Evolutionary conservation across 352 stramenopile species (phyloP), one percentile per base, ranked within the genome.

Genomic region (Globisporangium rhizosaccharum): DNA sequence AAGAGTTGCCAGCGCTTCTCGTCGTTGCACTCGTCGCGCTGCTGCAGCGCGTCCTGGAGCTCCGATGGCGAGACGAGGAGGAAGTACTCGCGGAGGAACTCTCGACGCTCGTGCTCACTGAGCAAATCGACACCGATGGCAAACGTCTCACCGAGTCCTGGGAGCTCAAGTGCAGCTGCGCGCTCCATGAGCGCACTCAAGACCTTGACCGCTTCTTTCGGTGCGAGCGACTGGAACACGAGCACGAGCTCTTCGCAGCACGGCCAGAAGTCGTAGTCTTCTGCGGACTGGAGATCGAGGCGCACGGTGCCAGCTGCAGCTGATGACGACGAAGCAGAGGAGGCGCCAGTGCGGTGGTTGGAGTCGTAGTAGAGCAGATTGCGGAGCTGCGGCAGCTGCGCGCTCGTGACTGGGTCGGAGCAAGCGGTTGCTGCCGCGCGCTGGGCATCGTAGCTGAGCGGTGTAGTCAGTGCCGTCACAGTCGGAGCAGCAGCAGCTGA

Each of bases 51-150:
- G 47, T 82, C 69, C 49, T 88, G 78, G 20, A 90, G 69, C 26
- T 90, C 80, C 5, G 65, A 66, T 1, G 56, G 66, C 0, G 64
- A 65, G 14, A 90, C 65, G 30, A 83, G 71, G 26, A 75, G 67
- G n/a, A 88, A 82, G 39, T 81, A 90, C 47, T 90, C 76, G 25
- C 66, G 68, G 26, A 88, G 59, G 33, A 90, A 90, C 11, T 51
- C 15, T 11, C 71, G 62, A 44, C 76, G 62, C 18, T 86, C 67
- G 33, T 67, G 68, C 25, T 74, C 68, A 3, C 68, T 56, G 44
- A 88, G 68, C 20, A 77, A 49, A 14, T 85, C 78, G 17, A 85
- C 71, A 3, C 60, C 75, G 5, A 65, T 55, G 0, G 80, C 80
- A 25, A 80, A 67, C 51, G 65, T 53, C 37, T 86, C 76, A 0